A percentile compares a stretch with the other conserved stretches of the same genome.
Evolutionary conservation across 2,329 filamentous ascomycete genomes (phyloP).

Genomic region (Epichloe coenophiala): DNA sequence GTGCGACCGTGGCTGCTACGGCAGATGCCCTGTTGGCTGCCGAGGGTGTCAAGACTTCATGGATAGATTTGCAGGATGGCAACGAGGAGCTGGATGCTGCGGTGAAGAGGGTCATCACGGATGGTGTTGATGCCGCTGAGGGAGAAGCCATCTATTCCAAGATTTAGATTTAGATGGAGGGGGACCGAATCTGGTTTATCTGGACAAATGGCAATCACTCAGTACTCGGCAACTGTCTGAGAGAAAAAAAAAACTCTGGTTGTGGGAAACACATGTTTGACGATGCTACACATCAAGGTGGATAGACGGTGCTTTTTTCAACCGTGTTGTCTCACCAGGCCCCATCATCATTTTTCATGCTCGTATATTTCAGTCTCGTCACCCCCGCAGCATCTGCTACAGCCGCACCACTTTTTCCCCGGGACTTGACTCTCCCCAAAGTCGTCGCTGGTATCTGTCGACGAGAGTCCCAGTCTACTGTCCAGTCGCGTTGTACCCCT

Average conservation of each 20-base stretch:
- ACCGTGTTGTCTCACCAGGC: neutral
- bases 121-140: conserved; percentile 37
- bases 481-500: conserved; percentile 13
- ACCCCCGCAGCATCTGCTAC: neutral
- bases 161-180: neutral
- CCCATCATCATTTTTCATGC: neutral
- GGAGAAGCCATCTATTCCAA: conserved; percentile 30
- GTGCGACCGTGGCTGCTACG: conserved; percentile 46
- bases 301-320: neutral
- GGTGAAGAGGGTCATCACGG: conserved; percentile 33
- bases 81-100: conserved; percentile 33
- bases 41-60: conserved; percentile 31
- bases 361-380: neutral
- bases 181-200: no score
- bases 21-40: conserved; percentile 41
- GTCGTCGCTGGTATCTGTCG: neutral
- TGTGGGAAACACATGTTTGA: neutral
- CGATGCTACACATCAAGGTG: no score
- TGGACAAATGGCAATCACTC: neutral
- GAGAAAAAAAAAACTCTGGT: neutral
- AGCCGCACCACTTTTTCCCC: neutral
- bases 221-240: neutral
- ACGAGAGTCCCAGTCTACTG: conserved; percentile 12
- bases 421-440: neutral
- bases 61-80: conserved; percentile 43